phyloP scores from a whole-genome alignment of 202 grass and related monocot genomes.

The Zoysia matrella region DNA sequence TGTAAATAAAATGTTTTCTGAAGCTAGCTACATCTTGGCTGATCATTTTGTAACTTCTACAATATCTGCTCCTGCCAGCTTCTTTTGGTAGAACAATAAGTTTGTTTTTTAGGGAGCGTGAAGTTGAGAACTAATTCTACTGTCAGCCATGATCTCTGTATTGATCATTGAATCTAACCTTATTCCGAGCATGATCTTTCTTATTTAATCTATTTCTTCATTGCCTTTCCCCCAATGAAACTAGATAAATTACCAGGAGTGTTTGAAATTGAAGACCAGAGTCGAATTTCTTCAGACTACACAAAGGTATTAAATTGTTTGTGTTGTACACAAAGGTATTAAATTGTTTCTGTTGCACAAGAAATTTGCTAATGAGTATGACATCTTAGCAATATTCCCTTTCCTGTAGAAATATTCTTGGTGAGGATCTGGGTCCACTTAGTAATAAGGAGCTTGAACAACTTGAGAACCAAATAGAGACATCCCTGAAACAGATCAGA shows the following conservation, averaged over 20 bases:
- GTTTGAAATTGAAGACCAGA: constrained; percentile 80
- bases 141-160: background rate
- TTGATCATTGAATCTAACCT: background rate
- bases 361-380: background rate
- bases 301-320: constrained; percentile 60
- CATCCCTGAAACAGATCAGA: constrained; percentile 72
- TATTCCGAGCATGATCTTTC: background rate
- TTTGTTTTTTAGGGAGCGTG: too few species aligned
- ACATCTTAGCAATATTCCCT: background rate
- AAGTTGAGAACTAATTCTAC: background rate
- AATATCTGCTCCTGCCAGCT: too few species aligned
- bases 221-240: constrained; percentile 28
- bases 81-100: too few species aligned
- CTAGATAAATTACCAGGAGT: constrained; percentile 81
- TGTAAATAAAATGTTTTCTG: too few species aligned
- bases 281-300: constrained; percentile 78
- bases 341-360: background rate
- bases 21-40: too few species aligned
- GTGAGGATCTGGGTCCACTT: constrained; percentile 75
- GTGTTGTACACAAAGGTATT: too few species aligned
- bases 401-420: constrained; percentile 76
- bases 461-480: constrained; percentile 83
- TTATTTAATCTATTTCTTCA: background rate
- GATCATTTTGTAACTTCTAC: too few species aligned
- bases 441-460: constrained; percentile 78